Conservation (phyloP, 2,329 filamentous ascomycete species). For the Colletotrichum cereale region DNA sequence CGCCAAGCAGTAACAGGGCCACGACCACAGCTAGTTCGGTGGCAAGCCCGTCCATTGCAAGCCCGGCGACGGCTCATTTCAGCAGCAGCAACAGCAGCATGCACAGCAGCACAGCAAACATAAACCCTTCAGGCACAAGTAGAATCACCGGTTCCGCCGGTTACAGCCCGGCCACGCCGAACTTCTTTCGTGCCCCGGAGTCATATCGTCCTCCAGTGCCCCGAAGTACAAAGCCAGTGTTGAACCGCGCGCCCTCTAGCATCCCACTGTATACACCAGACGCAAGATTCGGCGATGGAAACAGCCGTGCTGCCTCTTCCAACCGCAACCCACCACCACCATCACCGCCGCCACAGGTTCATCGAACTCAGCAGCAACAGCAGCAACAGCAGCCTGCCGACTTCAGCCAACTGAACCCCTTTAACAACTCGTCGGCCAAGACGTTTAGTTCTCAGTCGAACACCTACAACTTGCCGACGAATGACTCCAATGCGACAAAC, state of each 20-base stretch:
- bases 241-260: constrained; percentile 43
- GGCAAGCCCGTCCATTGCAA: constrained; percentile 42
- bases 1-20: constrained; percentile 47
- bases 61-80: constrained; percentile 48
- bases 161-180: constrained; percentile 44
- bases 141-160: constrained; percentile 50
- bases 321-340: constrained; percentile 19
- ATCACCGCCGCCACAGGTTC: not conserved
- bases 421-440: constrained; percentile 7
- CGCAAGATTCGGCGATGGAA: constrained; percentile 36
- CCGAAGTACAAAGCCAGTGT: constrained; percentile 54
- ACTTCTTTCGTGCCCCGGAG: constrained; percentile 33
- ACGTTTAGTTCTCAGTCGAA: constrained; percentile 8
- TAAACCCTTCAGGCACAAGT: constrained; percentile 34
- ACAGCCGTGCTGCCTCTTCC: constrained; percentile 10
- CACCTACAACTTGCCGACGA: constrained; percentile 1
- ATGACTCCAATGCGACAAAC: constrained; percentile 20
- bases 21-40: constrained; percentile 46
- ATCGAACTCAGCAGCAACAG: constrained; percentile 19
- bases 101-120: constrained; percentile 43
- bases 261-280: constrained; percentile 40
- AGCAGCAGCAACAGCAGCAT: constrained; percentile 45
- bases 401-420: constrained; percentile 18
- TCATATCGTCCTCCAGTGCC: constrained; percentile 51
- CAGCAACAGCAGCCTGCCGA: constrained; percentile 7